Percentiles rank a stretch among this genome's conserved stretches.
Conservation (phyloP, 2,329 filamentous ascomycete species). For the Colletotrichum neosansevieriae region DNA sequence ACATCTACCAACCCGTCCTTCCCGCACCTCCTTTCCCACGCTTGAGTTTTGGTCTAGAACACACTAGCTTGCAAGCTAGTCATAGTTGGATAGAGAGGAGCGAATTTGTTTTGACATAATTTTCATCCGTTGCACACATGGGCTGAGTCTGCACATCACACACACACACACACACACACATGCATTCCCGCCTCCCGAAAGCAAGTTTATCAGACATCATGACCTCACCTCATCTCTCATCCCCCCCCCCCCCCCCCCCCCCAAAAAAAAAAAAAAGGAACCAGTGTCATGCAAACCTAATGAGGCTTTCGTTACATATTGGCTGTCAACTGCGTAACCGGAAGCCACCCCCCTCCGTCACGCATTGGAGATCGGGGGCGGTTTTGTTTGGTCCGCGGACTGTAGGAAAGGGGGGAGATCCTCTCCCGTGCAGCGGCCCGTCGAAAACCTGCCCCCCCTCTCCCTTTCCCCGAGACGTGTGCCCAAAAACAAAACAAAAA, state of each 20-base stretch:
- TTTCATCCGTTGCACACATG: too few relatives aligned
- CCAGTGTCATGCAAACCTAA: not conserved
- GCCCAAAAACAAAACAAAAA: not conserved
- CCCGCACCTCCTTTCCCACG: not conserved
- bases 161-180: too few relatives aligned
- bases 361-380: too few relatives aligned
- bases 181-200: too few relatives aligned
- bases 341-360: not conserved
- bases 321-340: conserved; percentile 13
- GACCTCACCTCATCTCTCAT: too few relatives aligned
- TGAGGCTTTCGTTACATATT: not conserved
- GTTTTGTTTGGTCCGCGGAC: not conserved
- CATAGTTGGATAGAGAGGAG: too few relatives aligned
- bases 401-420: not conserved
- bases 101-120: too few relatives aligned
- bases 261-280: not conserved
- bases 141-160: too few relatives aligned
- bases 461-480: not conserved
- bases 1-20: not conserved
- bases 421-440: conserved; percentile 14
- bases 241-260: too few relatives aligned
- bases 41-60: not conserved
- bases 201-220: too few relatives aligned
- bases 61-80: too few relatives aligned
- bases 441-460: too few relatives aligned